These are phyloP conservation scores for Sclerotinia nivalis DNA, from an alignment of 2,329 filamentous ascomycete species.

Conservation along the genomic window DNA sequence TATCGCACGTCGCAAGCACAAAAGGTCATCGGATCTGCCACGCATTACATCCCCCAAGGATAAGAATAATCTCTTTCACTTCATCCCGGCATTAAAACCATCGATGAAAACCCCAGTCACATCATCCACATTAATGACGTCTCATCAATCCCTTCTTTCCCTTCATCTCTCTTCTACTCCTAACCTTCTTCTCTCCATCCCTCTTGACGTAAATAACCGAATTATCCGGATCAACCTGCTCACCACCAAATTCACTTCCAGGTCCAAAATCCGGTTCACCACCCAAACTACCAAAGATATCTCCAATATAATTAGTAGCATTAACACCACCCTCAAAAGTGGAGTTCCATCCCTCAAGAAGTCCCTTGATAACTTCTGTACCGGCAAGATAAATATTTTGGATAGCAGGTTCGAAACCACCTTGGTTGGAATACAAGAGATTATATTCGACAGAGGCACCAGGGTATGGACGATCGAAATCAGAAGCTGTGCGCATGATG, in stretches of 20 bases:
- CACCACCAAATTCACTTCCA: constrained; percentile 21
- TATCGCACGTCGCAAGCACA: neutral
- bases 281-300: constrained; percentile 68
- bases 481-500: constrained; percentile 66
- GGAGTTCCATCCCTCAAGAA: constrained; percentile 60
- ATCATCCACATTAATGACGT: neutral
- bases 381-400: constrained; percentile 68
- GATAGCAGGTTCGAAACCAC: constrained; percentile 63
- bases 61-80: neutral
- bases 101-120: neutral
- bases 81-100: neutral
- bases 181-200: constrained; percentile 8
- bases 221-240: neutral
- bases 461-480: constrained; percentile 70
- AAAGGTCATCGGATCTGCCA: neutral
- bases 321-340: constrained; percentile 54
- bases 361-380: constrained; percentile 59
- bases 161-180: constrained; percentile 16
- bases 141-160: constrained; percentile 22
- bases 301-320: constrained; percentile 63
- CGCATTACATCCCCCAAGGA: neutral
- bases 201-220: constrained; percentile 11
- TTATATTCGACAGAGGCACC: constrained; percentile 58
- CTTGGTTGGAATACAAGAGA: constrained; percentile 60
- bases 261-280: constrained; percentile 65